A percentile compares a stretch with the other conserved stretches of the same genome.
Evolutionary conservation across 2,329 filamentous ascomycete genomes (phyloP).

Genomic region (Monosporascus sp.): DNA sequence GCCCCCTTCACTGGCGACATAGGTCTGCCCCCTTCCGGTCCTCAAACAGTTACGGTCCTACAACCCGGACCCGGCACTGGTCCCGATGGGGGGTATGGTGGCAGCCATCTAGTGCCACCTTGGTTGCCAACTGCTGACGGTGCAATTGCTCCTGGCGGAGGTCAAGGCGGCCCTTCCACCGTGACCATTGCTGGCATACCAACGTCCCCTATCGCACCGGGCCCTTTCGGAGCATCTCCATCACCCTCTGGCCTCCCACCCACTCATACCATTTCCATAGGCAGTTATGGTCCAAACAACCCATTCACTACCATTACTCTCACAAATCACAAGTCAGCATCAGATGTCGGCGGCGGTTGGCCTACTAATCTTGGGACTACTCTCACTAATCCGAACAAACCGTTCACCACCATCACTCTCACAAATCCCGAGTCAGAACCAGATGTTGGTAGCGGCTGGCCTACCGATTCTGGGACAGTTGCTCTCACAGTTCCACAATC

Average conservation of each 20-base stretch:
- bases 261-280: conserved; percentile 10
- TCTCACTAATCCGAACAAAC: too few relatives aligned
- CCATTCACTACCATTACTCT: conserved; percentile 19
- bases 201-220: conserved; percentile 4
- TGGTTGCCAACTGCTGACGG: neutral
- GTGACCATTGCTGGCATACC: conserved; percentile 7
- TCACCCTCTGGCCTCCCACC: conserved; percentile 13
- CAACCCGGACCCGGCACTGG: neutral
- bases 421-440: too few relatives aligned
- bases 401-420: too few relatives aligned
- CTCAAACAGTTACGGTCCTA: neutral
- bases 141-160: conserved; percentile 13
- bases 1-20: conserved; percentile 6
- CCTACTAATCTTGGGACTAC: too few relatives aligned
- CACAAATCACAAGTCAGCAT: too few relatives aligned
- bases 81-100: neutral
- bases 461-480: too few relatives aligned
- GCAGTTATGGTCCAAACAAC: conserved; percentile 10
- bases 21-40: neutral
- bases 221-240: conserved; percentile 9
- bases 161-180: neutral
- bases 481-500: too few relatives aligned
- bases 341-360: too few relatives aligned
- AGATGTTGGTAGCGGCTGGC: too few relatives aligned
- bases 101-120: neutral